These are phyloP conservation scores for Rhodamnia argentea DNA, from an alignment of 345 rosid species.

Conservation along the genomic window DNA sequence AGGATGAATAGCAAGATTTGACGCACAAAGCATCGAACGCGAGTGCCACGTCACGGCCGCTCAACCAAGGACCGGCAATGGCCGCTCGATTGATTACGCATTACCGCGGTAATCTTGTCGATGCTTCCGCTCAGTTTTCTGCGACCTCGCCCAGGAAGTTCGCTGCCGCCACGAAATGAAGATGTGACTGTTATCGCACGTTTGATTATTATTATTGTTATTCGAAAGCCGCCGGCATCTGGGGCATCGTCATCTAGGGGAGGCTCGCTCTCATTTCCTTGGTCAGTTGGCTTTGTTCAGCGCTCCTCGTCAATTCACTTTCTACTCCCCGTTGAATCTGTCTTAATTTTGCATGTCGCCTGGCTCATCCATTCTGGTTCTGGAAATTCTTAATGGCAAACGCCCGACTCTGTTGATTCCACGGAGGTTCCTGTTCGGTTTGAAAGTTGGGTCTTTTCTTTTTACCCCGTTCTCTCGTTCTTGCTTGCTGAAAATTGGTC, in stretches of 20 bases:
- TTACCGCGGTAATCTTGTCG: neutral
- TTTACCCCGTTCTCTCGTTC: neutral
- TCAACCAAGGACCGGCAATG: neutral
- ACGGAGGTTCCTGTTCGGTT: neutral
- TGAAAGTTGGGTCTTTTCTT: neutral
- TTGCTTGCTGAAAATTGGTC: neutral
- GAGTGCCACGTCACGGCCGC: neutral
- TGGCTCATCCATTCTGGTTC: neutral
- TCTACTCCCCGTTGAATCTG: neutral
- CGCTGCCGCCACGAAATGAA: neutral
- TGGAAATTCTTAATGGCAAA: neutral
- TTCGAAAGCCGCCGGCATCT: neutral
- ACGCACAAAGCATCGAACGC: neutral
- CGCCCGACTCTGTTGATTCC: neutral
- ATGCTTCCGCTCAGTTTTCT: neutral
- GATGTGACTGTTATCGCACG: neutral
- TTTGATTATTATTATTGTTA: neutral
- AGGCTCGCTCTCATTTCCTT: neutral
- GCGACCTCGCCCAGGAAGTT: neutral
- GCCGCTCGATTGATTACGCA: neutral
- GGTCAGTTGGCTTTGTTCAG: neutral
- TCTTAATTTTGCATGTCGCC: neutral
- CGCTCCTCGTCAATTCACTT: neutral
- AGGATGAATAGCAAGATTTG: neutral
- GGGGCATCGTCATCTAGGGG: neutral